Percentiles rank a stretch among this genome's conserved stretches.
Conservation (phyloP, 441 rosid species). For the Adansonia gregorii region DNA sequence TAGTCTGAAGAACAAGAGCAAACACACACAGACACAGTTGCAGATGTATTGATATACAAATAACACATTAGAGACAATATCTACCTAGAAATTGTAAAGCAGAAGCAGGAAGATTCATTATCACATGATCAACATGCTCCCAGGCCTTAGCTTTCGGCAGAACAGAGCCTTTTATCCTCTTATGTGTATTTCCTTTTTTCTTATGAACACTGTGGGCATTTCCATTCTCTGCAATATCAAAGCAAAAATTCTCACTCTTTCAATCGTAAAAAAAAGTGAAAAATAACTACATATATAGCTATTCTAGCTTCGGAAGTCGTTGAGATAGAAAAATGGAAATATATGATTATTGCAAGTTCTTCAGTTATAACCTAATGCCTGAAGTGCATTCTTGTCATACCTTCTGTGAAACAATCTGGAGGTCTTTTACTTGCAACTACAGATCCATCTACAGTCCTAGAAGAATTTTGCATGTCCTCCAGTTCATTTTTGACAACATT, state of each 20-base stretch:
- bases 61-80: background rate
- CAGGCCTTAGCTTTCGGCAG: constrained; percentile 60
- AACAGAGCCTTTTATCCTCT: constrained; percentile 61
- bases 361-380: constrained; percentile 13
- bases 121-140: constrained; percentile 89
- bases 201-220: constrained; percentile 32
- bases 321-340: background rate
- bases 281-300: background rate
- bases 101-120: constrained; percentile 99
- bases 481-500: constrained; percentile 25
- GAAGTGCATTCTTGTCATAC: constrained; percentile 38
- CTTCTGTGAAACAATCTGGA: constrained; percentile 50
- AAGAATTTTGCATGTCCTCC: constrained; percentile 31
- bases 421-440: constrained; percentile 49
- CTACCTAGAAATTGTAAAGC: constrained; percentile 86
- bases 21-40: background rate
- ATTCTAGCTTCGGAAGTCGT: background rate
- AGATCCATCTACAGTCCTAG: constrained; percentile 36
- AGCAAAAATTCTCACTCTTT: background rate
- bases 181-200: constrained; percentile 52
- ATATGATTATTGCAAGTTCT: constrained; percentile 18
- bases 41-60: background rate
- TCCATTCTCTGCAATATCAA: constrained; percentile 43
- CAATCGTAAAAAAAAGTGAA: background rate
- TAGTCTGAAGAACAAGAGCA: background rate